Conservation (phyloP, 306 rosid genomes). For the Fagus crenata region DNA sequence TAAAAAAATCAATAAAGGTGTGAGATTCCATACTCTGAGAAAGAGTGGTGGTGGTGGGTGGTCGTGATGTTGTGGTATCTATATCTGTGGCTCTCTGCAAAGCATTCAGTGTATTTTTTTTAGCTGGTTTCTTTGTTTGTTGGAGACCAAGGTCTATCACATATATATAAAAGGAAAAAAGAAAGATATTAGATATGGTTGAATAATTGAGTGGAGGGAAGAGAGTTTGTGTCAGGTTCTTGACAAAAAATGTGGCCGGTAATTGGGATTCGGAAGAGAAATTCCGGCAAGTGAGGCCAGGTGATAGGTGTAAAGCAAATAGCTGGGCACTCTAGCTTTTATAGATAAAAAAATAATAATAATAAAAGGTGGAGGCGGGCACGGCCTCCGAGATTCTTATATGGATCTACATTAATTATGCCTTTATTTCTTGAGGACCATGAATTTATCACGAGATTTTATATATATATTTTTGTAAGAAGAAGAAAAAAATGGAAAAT, state of each 20-base stretch:
- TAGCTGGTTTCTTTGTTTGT: constrained; percentile 7
- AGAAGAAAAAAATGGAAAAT: no score
- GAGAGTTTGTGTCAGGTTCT: constrained; percentile 36
- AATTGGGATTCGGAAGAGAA: constrained; percentile 28
- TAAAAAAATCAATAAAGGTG: constrained; percentile 15
- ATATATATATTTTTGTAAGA: no score
- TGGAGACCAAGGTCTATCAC: background rate
- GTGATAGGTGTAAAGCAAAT: background rate
- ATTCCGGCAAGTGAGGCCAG: constrained; percentile 6
- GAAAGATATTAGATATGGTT: background rate
- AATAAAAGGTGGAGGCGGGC: background rate
- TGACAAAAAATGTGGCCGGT: constrained; percentile 29
- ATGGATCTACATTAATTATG: background rate
- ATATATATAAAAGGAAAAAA: background rate
- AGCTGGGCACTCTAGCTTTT: background rate
- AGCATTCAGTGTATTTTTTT: constrained; percentile 30
- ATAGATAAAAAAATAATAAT: background rate
- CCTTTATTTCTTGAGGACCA: background rate
- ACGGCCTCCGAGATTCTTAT: background rate
- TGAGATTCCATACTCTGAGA: constrained; percentile 35
- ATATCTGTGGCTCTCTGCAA: constrained; percentile 15
- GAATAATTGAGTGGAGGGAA: constrained; percentile 30
- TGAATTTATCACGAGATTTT: no score
- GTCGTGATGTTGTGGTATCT: background rate
- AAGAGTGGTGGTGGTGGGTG: background rate